Conservation (phyloP, 768 basidiomycete species). For the Plicaturopsis crispa region DNA sequence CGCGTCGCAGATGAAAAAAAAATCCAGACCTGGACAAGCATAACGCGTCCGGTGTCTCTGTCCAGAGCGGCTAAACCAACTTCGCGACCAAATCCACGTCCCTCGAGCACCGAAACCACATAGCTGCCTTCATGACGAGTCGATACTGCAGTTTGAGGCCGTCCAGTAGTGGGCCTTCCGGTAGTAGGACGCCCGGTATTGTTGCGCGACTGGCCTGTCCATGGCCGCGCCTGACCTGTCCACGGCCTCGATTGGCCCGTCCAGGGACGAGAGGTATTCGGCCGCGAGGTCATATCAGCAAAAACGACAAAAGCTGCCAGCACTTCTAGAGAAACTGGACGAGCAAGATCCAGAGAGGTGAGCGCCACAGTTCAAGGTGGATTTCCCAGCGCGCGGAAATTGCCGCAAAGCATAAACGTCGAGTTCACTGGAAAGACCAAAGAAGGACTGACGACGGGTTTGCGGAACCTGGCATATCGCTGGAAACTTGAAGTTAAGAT, state of each 20-base stretch:
- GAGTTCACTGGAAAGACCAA: too few relatives aligned
- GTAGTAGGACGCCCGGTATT: slow-evolving; percentile 60
- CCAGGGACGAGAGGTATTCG: slow-evolving; percentile 7
- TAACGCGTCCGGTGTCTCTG: slow-evolving; percentile 65
- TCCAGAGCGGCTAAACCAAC: slow-evolving; percentile 87
- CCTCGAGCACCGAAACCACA: slow-evolving; percentile 67
- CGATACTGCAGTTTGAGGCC: slow-evolving; percentile 62
- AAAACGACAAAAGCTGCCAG: too few relatives aligned
- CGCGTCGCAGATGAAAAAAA: slow-evolving; percentile 1
- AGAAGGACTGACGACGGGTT: too few relatives aligned
- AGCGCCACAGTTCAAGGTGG: too few relatives aligned
- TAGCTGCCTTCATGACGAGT: slow-evolving; percentile 52
- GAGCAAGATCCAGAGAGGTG: too few relatives aligned
- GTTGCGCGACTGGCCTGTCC: slow-evolving; percentile 54
- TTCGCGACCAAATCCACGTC: slow-evolving; percentile 72
- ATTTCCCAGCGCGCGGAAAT: too few relatives aligned
- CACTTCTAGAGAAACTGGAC: too few relatives aligned
- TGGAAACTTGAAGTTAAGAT: too few relatives aligned
- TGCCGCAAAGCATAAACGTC: too few relatives aligned
- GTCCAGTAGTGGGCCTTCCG: slow-evolving; percentile 47
- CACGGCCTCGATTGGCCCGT: slow-evolving; percentile 14
- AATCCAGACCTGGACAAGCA: slow-evolving; percentile 65
- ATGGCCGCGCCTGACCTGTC: slow-evolving; percentile 31
- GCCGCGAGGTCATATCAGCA: slow-evolving; percentile 5
- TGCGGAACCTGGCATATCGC: too few relatives aligned